Conservation (phyloP, 257 asterid genomes). For the Gynochthodes officinalis region DNA sequence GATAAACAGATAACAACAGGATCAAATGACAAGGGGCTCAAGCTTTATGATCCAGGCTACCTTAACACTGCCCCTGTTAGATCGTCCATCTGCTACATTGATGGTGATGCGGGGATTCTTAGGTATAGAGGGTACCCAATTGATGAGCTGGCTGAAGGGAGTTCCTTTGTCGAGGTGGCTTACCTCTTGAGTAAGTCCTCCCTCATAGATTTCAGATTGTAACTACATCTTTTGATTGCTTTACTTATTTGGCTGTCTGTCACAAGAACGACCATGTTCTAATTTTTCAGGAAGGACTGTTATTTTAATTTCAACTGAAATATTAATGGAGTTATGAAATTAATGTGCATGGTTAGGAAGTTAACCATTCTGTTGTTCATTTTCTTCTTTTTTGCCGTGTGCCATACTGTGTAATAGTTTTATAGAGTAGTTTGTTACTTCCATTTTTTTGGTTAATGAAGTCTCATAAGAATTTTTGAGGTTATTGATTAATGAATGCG, state of each 20-base stretch:
- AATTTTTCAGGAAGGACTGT: not conserved
- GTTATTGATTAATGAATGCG: not conserved
- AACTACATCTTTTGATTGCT: not conserved
- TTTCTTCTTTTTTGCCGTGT: not conserved
- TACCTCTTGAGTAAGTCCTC: constrained; percentile 78
- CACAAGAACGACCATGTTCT: no score
- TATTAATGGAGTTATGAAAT: not conserved
- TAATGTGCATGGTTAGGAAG: not conserved
- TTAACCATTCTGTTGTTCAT: not conserved
- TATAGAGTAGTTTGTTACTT: not conserved
- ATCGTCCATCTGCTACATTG: constrained; percentile 86
- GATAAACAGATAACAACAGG: constrained; percentile 64
- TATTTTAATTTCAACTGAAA: not conserved
- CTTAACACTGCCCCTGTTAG: constrained; percentile 96
- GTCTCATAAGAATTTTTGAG: not conserved
- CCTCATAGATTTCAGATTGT: not conserved
- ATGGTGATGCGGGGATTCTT: constrained; percentile 97
- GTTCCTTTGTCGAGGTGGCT: constrained; percentile 91
- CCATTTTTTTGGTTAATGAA: not conserved
- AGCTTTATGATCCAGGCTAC: constrained; percentile 97
- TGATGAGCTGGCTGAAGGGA: constrained; percentile 92
- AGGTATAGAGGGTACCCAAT: constrained; percentile 95
- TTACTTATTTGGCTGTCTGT: no score
- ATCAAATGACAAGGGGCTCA: constrained; percentile 84
- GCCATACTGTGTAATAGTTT: not conserved